A percentile compares a stretch with the other conserved stretches of the same genome.
phyloP scores from a whole-genome alignment of 2,329 filamentous ascomycete species.

The Colletotrichum limetticola region DNA sequence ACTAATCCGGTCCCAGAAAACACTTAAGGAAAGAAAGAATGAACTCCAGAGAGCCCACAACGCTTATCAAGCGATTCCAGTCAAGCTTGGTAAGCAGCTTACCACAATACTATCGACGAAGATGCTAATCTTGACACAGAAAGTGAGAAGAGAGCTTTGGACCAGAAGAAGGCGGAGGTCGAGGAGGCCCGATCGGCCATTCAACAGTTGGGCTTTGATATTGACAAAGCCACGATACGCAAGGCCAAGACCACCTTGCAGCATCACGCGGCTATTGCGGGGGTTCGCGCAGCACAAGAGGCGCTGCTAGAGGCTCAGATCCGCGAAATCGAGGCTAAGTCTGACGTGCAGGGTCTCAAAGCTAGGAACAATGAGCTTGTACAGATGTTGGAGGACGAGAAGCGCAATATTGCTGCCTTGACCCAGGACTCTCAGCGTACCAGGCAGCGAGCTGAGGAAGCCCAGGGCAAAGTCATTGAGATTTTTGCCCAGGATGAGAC shows the following conservation, averaged over 20 bases:
- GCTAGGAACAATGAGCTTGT: conserved; percentile 71
- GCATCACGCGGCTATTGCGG: conserved; percentile 69
- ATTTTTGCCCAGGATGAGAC: conserved; percentile 52
- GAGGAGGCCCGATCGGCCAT: conserved; percentile 56
- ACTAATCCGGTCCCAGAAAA: conserved; percentile 50
- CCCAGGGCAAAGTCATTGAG: conserved; percentile 50
- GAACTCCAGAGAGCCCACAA: conserved; percentile 73
- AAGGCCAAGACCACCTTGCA: conserved; percentile 65
- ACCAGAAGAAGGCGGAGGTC: conserved; percentile 53
- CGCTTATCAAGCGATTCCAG: conserved; percentile 74
- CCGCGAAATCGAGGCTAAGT: conserved; percentile 81
- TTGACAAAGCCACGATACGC: conserved; percentile 65
- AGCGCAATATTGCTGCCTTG: conserved; percentile 50
- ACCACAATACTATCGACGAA: background rate
- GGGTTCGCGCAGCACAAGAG: conserved; percentile 70
- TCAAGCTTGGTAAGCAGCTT: conserved; percentile 71
- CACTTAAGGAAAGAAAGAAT: conserved; percentile 71
- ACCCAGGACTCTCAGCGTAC: conserved; percentile 52
- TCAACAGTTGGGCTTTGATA: conserved; percentile 60
- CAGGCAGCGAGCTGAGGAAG: conserved; percentile 46
- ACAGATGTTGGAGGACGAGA: conserved; percentile 59
- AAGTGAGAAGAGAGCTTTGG: conserved; percentile 45
- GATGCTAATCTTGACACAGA: conserved; percentile 22
- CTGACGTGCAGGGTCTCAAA: conserved; percentile 78
- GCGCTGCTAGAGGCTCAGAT: conserved; percentile 77